Evolutionary conservation across 164 flowering plant genomes (phyloP).

Genomic region (Cinnamomum chago): DNA sequence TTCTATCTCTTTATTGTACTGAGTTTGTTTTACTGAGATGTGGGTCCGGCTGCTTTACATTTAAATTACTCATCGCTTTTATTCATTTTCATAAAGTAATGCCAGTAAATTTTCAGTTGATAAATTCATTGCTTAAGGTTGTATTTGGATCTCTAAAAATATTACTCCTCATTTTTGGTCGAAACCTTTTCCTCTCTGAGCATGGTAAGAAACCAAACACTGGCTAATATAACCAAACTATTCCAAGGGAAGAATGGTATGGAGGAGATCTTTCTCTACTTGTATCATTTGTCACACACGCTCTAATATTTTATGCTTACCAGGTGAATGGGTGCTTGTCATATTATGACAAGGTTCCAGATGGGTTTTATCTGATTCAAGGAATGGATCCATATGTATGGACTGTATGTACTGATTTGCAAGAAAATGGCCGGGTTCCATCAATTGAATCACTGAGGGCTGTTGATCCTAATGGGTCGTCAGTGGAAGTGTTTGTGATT

Average conservation of each 20-base stretch:
- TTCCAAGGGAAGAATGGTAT: too few species aligned
- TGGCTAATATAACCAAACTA: too few species aligned
- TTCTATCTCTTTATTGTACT: too few species aligned
- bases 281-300: neutral
- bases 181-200: neutral
- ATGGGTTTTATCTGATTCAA: conserved; percentile 82
- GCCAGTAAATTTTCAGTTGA: neutral
- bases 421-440: conserved; percentile 86
- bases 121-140: neutral
- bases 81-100: too few species aligned
- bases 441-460: conserved; percentile 73
- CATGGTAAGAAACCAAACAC: neutral
- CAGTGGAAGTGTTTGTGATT: conserved; percentile 72
- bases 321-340: conserved; percentile 95
- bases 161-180: neutral
- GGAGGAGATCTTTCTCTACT: neutral
- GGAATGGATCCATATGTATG: conserved; percentile 95
- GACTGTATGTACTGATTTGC: conserved; percentile 76
- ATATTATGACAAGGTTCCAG: conserved; percentile 80
- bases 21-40: too few species aligned
- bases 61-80: too few species aligned
- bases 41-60: too few species aligned
- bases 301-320: conserved; percentile 12
- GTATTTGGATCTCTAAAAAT: neutral
- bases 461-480: conserved; percentile 50